A percentile compares a stretch with the other conserved stretches of the same genome.
Evolutionary conservation across 202 grass and related monocot genomes (phyloP).

Genomic region (Bolboschoenoplectus hybrid): DNA sequence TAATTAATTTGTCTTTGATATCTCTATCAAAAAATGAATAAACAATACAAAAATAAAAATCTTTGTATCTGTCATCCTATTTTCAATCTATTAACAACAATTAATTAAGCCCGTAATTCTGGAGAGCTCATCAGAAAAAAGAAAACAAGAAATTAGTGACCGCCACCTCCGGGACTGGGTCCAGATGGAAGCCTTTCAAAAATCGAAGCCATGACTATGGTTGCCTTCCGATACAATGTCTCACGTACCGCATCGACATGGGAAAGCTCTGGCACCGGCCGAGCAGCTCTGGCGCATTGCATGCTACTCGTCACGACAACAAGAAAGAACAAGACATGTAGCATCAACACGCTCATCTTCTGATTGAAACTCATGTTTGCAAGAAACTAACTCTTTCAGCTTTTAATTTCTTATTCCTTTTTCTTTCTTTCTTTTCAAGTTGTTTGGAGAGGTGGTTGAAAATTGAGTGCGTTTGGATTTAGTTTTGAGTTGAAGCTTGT

Average conservation of each 20-base stretch:
- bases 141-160: conserved; percentile 41
- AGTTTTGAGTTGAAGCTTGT: neutral
- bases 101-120: neutral
- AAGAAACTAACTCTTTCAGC: neutral
- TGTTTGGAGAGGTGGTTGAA: neutral
- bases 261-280: conserved; percentile 53
- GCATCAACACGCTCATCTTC: neutral
- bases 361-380: conserved; percentile 39
- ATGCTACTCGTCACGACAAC: conserved; percentile 30
- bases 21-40: conserved; percentile 23
- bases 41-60: neutral
- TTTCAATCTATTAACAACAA: conserved; percentile 13
- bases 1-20: conserved; percentile 16
- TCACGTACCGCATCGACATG: conserved; percentile 30
- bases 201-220: conserved; percentile 46
- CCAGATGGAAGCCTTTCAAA: conserved; percentile 65
- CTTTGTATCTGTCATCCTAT: neutral
- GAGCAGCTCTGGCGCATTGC: conserved; percentile 45
- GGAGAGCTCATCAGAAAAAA: neutral
- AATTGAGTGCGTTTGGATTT: neutral
- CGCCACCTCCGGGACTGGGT: conserved; percentile 57
- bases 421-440: neutral
- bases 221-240: conserved; percentile 32
- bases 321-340: conserved; percentile 27
- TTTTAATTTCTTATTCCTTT: neutral